phyloP scores from a whole-genome alignment of 2,329 filamentous ascomycete genomes.

The Microascus cirrosus region DNA sequence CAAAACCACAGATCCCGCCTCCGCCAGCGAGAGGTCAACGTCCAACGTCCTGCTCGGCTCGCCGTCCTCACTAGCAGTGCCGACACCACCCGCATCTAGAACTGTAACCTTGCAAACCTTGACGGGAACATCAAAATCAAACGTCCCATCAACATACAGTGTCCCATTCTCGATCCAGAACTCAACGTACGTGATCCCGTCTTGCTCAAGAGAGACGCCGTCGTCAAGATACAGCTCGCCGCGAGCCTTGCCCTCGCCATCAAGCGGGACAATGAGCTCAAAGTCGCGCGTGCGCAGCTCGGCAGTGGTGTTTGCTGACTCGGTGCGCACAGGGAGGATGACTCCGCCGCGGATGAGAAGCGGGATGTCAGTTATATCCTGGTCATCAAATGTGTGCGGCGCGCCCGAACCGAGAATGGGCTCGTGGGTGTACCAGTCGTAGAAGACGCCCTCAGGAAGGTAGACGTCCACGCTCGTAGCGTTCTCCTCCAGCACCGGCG shows the following conservation, averaged over 20 bases:
- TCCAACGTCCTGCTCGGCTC: not conserved
- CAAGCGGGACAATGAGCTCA: conserved; percentile 55
- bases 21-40: not conserved
- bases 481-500: conserved; percentile 50
- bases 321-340: conserved; percentile 47
- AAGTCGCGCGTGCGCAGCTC: conserved; percentile 54
- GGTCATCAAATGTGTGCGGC: conserved; percentile 19
- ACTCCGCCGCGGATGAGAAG: conserved; percentile 52
- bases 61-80: not conserved
- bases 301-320: conserved; percentile 48
- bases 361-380: conserved; percentile 39
- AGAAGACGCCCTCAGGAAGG: conserved; percentile 34
- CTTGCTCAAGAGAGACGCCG: conserved; percentile 52
- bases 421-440: conserved; percentile 23
- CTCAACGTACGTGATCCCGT: conserved; percentile 38
- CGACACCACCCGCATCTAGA: conserved; percentile 23
- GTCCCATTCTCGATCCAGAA: conserved; percentile 45
- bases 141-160: conserved; percentile 37
- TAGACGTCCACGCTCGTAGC: conserved; percentile 57
- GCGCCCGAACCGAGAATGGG: conserved; percentile 27
- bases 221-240: conserved; percentile 67
- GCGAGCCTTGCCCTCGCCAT: conserved; percentile 45
- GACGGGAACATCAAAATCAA: conserved; percentile 36
- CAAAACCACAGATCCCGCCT: not conserved
- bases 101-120: conserved; percentile 36